Percentiles rank a stretch among this genome's conserved stretches.
These are phyloP conservation scores for Nymphaea colorata DNA, from an alignment of 164 flowering plant genomes.

Conservation along the genomic window DNA sequence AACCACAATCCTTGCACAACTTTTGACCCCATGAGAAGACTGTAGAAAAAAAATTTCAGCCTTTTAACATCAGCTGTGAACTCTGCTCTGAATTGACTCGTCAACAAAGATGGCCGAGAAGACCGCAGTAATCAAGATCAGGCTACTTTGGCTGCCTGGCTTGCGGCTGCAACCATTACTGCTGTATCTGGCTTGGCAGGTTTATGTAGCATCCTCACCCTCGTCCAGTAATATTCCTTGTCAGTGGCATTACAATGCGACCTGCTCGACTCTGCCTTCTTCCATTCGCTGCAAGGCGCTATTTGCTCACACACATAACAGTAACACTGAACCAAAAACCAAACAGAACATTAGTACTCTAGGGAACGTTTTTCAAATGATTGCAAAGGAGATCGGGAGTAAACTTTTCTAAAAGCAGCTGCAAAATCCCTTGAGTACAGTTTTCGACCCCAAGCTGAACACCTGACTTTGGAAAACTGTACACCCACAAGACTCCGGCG, in stretches of 20 bases:
- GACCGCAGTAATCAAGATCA: neutral
- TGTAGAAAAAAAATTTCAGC: no score
- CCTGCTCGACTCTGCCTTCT: neutral
- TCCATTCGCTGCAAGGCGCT: neutral
- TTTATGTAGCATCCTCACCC: neutral
- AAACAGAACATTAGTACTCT: neutral
- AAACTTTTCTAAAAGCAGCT: neutral
- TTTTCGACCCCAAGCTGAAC: no score
- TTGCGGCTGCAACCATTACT: neutral
- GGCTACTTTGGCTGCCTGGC: neutral
- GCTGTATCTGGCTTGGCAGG: neutral
- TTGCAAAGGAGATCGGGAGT: no score
- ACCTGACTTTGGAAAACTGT: no score
- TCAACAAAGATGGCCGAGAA: no score
- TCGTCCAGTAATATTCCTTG: neutral
- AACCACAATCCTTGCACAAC: no score
- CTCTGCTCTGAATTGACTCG: no score
- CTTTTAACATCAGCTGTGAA: no score
- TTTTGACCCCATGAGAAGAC: no score
- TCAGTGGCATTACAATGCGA: constrained; percentile 2
- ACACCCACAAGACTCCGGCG: no score
- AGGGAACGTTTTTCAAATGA: neutral
- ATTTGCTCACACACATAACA: constrained; percentile 1
- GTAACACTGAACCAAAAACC: neutral
- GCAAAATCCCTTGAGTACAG: neutral